Base-by-base conservation (phyloP, 2,329 filamentous ascomycete species). In the Ascochyta pisi region DNA sequence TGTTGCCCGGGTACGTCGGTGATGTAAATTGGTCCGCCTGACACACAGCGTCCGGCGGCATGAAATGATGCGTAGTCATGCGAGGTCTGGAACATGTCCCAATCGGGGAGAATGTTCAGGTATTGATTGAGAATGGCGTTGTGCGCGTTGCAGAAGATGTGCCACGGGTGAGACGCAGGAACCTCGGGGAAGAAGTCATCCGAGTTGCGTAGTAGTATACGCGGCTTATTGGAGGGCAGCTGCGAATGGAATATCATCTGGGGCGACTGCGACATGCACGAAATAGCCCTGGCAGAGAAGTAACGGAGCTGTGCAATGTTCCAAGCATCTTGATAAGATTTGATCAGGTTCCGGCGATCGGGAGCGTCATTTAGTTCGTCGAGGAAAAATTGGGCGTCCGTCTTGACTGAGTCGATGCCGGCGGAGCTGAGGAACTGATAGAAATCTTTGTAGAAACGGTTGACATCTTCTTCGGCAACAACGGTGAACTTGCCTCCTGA, bases 221-320 rank as follows among this genome's bases (percentile, higher is more conserved):
- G 81, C 0, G 91, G 90, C 45, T 87, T 86, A 70, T 89, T 91
- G n/a, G 82, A 85, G 1, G 90, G 90, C 23, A 96, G 79, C 65
- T 96, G 91, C 1, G 89, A 89, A 71, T 92, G 87, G 77, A 96
- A 97, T 9, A 98, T 81, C 16, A 94, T 88, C 54, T 93, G 89
- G 0, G 95, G 95, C 3, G 89, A 84, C 74, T 95, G 90, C 0
- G 92, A 95, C 93, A 98, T 98, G 86, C 95, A 98, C 3, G 91
- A 94, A 46, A 97, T 96, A 5, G 88, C 86, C 64, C 87, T 89
- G 44, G 84, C 86, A 65, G 86, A 85, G 69, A 99, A 95, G 71
- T 96, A 84, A 10, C 88, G 88, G 8, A 96, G 82, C 8, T 88
- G 86, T 1, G 90, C 86, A 50, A 92, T 84, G 2, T 85, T 87